Evolutionary conservation across 805 yeast genomes (phyloP), one percentile per base, ranked within the genome.

Genomic region (Schwanniomyces yamadae): DNA sequence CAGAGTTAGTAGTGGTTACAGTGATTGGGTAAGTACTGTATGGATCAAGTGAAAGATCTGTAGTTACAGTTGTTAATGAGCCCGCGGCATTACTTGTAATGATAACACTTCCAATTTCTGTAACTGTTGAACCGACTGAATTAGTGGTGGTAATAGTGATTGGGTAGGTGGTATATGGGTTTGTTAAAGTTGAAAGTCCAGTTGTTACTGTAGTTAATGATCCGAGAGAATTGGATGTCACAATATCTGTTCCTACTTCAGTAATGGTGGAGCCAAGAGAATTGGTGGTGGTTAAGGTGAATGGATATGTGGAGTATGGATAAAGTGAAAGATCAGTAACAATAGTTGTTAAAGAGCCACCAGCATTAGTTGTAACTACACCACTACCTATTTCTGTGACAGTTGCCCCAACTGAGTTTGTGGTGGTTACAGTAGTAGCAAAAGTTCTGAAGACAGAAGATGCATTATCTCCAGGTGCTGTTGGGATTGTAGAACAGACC

Each of bases 181-280:
- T 17, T 9, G 31, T 14, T 6, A 23, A 13, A 15, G 36, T 24
- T 14, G 29, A 32, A 23, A 32, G n/a, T n/a, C n/a, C 16, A 8
- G 14, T 17, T 6, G 31, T 33, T 21, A 18, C 26, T 28, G 39
- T 31, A 13, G 42, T 34, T 14, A n/a, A 13, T 11, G 31, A 23
- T 20, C 44, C 46, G 17, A 25, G 33, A 14, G 41, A 14, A 28
- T 41, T 39, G 11, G 46, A 37, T n/a, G 46, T 38, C 5, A 43
- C 40, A 36, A 41, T 35, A 29, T 38, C 40, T 8, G 28, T 37
- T 12, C 35, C 48, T 11, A 44, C 34, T 13, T 29, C 33, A 29
- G 45, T 39, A 4, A 36, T 14, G 19, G 33, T 28, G n/a, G 19
- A 18, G 16, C 45, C 45, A 19, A 39, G 36, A 13, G 36, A 23